Base-by-base conservation (phyloP, 306 rosid genomes). In the Prosopis cineraria region DNA sequence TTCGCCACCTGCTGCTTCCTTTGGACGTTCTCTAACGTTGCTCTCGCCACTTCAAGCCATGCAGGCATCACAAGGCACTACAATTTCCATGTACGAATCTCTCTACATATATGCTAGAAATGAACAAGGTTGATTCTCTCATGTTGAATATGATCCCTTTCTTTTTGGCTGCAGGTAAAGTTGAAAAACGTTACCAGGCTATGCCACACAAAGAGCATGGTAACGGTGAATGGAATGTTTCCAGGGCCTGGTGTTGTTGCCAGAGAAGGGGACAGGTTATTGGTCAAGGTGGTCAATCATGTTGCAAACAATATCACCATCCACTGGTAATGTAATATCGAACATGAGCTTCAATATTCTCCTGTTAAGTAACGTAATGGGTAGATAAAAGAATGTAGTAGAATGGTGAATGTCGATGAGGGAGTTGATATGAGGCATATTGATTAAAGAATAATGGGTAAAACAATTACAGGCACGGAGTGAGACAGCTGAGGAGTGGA, bases 231-330 rank as follows among this genome's bases (percentile, higher is more conserved):
- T 20, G 92, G 92, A 1, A 85, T 78, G 77, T 91, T 89, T 55
- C 97, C 93, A 0, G 95, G 97, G 47, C 93, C 95, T 79, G 76
- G 84, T 6, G 65, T 92, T 50, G 20, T 84, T 78, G 93, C 84
- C 30, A 85, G 93, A 83, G 95, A 92, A 70, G 93, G 95, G n/a
- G 97, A 90, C 55, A 90, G 83, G 75, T 10, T 92, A 33, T 29
- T 90, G 73, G 83, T 92, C 64, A 85, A 71, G 81, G 97, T 92
- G 72, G 91, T 92, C 64, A 90, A 90, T 80, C 87, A 87, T 79
- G 93, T 90, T 75, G 74, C 89, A 19, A 88, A 85, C 71, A 88
- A 92, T 64, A 79, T 92, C 80, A 80, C 29, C 69, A 29, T 92
- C 29, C 97, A 92, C 72, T 90, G 97, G 97, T 92, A 89, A 63